Evolutionary conservation across 2,329 filamentous ascomycete species (phyloP), one percentile per base, ranked within the genome.

Genomic region (Nothophoma quercina): DNA sequence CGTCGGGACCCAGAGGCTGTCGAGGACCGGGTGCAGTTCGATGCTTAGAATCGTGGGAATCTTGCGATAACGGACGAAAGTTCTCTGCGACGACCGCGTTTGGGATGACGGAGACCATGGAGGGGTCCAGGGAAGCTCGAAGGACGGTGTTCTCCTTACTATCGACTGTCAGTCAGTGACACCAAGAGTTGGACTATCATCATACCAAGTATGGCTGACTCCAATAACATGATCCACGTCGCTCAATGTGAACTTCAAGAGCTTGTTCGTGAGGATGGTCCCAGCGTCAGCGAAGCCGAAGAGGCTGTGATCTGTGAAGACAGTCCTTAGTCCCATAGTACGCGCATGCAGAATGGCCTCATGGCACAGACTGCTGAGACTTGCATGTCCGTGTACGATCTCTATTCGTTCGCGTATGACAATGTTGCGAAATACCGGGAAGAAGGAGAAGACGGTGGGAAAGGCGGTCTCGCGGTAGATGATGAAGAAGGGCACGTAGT

Each of bases 141-240:
- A 99, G 84, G 6, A 98, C 95, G 0, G 95, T 99, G 69, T 99
- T 99, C 74, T 99, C 95, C 74, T 99, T 99, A 79, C 92, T 96
- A 59, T 28, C 8, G 4, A 2, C 1, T 2, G 21, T 69, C 44
- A 69, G 61, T 23, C 6, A 8, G 12, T 44, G 16, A n/a, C 25
- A 5, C 7, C 10, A 22, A 3, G 9, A 12, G 6, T 2, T 12
- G 15, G 1, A 7, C 4, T 2, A 8, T 22, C 22, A 59, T 64
- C 15, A n/a, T 78, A 95, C 92, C 93, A 97, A 30, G 95, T 99
- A 79, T 99, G 93, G 76, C 92, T 97, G 66, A 99, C 95, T 69
- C 95, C 99, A 38, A 99, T 96, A 56, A 96, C 93, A 81, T 99
- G 95, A 70, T 98, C 95, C 12, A 99, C 93, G 71, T 99, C 95